Percentiles rank a stretch among this genome's conserved stretches.
Conservation (phyloP, 2,329 filamentous ascomycete genomes). For the Pseudogymnoascus sp. region DNA sequence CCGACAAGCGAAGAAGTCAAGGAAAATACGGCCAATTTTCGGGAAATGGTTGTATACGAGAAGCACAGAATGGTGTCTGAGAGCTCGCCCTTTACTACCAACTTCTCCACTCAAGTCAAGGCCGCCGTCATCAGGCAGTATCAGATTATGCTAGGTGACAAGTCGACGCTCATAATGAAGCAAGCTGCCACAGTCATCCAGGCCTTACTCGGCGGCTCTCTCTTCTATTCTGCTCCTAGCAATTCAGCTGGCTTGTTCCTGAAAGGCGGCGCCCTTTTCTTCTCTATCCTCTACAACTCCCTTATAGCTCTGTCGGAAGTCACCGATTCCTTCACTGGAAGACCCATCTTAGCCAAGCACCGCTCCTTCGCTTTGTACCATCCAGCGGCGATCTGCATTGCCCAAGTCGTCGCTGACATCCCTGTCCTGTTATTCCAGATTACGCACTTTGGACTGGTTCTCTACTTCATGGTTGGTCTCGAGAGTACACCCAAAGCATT, state of each 20-base stretch:
- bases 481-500: constrained; percentile 43
- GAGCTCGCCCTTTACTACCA: constrained; percentile 31
- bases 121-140: constrained; percentile 52
- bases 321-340: constrained; percentile 51
- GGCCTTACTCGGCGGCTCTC: constrained; percentile 54
- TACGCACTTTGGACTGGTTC: constrained; percentile 44
- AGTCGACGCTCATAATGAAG: constrained; percentile 53
- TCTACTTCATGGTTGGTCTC: constrained; percentile 58
- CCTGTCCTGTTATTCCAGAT: constrained; percentile 51
- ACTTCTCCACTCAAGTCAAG: constrained; percentile 45
- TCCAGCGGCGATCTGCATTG: constrained; percentile 49
- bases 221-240: constrained; percentile 56
- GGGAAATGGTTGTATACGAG: constrained; percentile 29
- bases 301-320: constrained; percentile 59
- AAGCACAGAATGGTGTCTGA: constrained; percentile 19
- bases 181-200: constrained; percentile 48
- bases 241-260: constrained; percentile 53
- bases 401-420: constrained; percentile 45
- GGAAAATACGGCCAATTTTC: not conserved
- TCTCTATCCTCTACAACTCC: constrained; percentile 53
- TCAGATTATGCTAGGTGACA: constrained; percentile 57
- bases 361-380: constrained; percentile 49
- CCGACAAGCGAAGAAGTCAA: constrained; percentile 40
- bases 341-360: constrained; percentile 51
- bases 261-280: constrained; percentile 56